Conservation (phyloP, 2,329 filamentous ascomycete species). For the Diaporthe sp. region DNA sequence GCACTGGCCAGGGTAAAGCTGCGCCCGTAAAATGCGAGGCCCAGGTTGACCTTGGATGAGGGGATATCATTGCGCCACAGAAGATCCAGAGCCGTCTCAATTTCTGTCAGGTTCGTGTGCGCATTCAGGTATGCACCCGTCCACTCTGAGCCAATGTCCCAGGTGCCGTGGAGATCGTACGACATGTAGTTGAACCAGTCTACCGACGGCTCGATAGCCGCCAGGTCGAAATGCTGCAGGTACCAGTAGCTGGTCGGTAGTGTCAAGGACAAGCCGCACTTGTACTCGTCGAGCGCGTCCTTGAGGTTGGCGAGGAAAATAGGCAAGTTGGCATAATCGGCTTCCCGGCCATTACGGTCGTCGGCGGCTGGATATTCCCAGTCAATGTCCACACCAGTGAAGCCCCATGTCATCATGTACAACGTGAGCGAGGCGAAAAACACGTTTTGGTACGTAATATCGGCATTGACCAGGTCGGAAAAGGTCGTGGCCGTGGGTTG, state of each 20-base stretch:
- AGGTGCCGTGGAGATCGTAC: background rate
- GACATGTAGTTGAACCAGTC: background rate
- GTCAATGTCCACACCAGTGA: background rate
- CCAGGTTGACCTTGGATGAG: background rate
- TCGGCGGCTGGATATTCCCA: background rate
- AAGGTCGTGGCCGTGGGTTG: background rate
- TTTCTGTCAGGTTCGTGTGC: background rate
- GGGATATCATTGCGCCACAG: background rate
- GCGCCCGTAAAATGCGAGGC: background rate
- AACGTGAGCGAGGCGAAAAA: background rate
- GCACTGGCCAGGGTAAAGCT: background rate
- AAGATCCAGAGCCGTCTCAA: background rate
- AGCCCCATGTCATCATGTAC: background rate
- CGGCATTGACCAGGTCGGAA: background rate
- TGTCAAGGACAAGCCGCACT: background rate
- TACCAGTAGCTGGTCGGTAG: background rate
- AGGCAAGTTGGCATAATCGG: background rate
- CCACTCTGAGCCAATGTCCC: background rate
- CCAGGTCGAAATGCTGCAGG: background rate
- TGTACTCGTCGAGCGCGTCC: too few relatives aligned
- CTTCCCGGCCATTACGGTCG: background rate
- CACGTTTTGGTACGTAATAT: background rate
- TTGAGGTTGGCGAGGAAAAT: too few relatives aligned
- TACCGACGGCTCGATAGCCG: background rate
- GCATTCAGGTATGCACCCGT: background rate